Evolutionary conservation across 2,329 filamentous ascomycete species (phyloP), one percentile per base, ranked within the genome.

Genomic region (Fusarium pseudograminearum): DNA sequence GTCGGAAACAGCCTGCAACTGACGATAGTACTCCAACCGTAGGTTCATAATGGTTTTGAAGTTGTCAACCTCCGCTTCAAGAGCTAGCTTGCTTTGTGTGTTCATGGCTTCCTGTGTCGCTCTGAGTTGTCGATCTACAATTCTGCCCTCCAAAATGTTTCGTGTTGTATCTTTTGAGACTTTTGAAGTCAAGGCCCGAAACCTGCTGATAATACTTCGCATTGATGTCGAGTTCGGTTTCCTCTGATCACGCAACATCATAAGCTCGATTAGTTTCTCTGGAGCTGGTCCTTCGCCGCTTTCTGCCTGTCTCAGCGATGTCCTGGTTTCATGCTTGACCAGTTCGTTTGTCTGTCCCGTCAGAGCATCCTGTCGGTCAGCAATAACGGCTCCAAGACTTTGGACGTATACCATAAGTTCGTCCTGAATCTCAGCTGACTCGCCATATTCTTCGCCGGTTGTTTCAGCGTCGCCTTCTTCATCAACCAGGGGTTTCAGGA

Each of bases 1-100:
- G 76, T 98, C 95, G 0, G 94, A 98, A n/a, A 98, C 89, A 28
- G 89, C 87, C 76, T 98, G 96, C 14, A 98, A 84, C 75, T 98
- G 94, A 7, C 91, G 89, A 76, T 98, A 98, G 76, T 94, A 98
- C 60, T 96, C 93, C 1, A 98, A 81, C 16, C 96, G 90, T 38
- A 89, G 85, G 74, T 98, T 98, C 89, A 97, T 94, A 0, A 91
- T 89, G 18, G 85, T 84, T 30, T 89, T 91, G 77, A 97, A 96
- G 30, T 89, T 82, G 47, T 95, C 90, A 8, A 93, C 81, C 77
- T 98, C 94, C 62, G 87, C 87, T 65, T 93, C 89, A 15, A 91
- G 77, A 7, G 77, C 74, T 1, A 80, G 82, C 73, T 89, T 89
- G 34, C 70, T 82, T 72, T 90, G 88, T 44, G 84, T 78, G 6